A percentile compares a stretch with the other conserved stretches of the same genome.
Conservation (phyloP, 768 basidiomycete genomes). For the Favolaschia claudopus region DNA sequence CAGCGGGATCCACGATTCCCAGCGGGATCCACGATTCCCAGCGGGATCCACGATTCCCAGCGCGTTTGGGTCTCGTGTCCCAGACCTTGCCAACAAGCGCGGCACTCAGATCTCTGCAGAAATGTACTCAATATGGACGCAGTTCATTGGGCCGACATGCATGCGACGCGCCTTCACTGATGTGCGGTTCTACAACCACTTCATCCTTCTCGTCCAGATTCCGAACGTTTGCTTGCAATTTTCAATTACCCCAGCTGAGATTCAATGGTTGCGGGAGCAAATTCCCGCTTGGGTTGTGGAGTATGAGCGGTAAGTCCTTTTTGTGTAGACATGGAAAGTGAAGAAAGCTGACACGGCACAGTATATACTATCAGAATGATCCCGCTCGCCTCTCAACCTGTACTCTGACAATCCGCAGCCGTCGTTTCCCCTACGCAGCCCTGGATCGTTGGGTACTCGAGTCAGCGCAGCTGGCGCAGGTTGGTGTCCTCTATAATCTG, state of each 20-base stretch:
- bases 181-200: slow-evolving; percentile 42
- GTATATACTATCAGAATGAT: slow-evolving; percentile 39
- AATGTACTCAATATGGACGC: slow-evolving; percentile 14
- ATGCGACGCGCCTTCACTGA: slow-evolving; percentile 29
- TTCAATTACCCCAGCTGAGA: slow-evolving; percentile 35
- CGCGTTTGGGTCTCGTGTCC: slow-evolving; percentile 26
- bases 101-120: slow-evolving; percentile 25
- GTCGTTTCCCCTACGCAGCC: slow-evolving; percentile 39
- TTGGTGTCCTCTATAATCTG: slow-evolving; percentile 36
- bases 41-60: too few relatives aligned
- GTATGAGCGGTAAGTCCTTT: slow-evolving; percentile 45
- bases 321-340: neutral
- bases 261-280: slow-evolving; percentile 35
- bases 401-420: slow-evolving; percentile 38
- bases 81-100: too few relatives aligned
- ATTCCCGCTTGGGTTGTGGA: slow-evolving; percentile 45
- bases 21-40: too few relatives aligned
- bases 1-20: slow-evolving; percentile 31
- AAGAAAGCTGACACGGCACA: slow-evolving; percentile 13
- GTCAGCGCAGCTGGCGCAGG: slow-evolving; percentile 40
- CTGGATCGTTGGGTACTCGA: slow-evolving; percentile 38
- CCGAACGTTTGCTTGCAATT: slow-evolving; percentile 41
- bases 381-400: slow-evolving; percentile 33
- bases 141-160: slow-evolving; percentile 8
- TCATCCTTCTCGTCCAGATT: slow-evolving; percentile 40